Conservation (phyloP, 441 rosid genomes). For the Gossypium davidsonii region DNA sequence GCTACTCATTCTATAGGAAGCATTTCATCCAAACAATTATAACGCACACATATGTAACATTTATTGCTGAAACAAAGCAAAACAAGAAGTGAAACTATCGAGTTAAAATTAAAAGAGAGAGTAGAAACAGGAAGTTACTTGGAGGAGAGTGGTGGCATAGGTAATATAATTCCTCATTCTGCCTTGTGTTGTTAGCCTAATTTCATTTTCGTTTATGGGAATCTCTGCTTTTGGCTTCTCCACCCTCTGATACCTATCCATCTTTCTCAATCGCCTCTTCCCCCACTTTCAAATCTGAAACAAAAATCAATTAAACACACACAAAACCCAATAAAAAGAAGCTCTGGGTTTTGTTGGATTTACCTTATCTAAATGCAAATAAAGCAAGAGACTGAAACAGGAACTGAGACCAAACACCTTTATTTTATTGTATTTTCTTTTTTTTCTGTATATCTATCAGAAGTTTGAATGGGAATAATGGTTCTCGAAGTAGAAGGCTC, state of each 20-base stretch:
- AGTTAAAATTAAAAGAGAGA: not conserved
- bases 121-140: conserved; percentile 13
- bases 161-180: conserved; percentile 42
- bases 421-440: not conserved
- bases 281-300: not conserved
- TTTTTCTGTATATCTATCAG: not conserved
- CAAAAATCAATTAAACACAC: not conserved
- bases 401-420: not conserved
- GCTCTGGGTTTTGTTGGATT: not conserved
- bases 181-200: conserved; percentile 37
- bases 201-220: conserved; percentile 40
- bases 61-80: not conserved
- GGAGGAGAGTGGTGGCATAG: conserved; percentile 38
- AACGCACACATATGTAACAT: not conserved
- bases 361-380: not conserved
- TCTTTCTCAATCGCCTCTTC: conserved; percentile 3
- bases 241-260: conserved; percentile 48
- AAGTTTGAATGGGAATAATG: not conserved
- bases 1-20: not conserved
- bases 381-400: not conserved
- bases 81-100: not conserved
- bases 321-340: not conserved
- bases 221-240: conserved; percentile 38
- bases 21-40: not conserved
- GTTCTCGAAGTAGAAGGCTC: not conserved